Evolutionary conservation across 2,329 filamentous ascomycete species (phyloP), one percentile per base, ranked within the genome.

Genomic region (Neonectria neomacrospora): DNA sequence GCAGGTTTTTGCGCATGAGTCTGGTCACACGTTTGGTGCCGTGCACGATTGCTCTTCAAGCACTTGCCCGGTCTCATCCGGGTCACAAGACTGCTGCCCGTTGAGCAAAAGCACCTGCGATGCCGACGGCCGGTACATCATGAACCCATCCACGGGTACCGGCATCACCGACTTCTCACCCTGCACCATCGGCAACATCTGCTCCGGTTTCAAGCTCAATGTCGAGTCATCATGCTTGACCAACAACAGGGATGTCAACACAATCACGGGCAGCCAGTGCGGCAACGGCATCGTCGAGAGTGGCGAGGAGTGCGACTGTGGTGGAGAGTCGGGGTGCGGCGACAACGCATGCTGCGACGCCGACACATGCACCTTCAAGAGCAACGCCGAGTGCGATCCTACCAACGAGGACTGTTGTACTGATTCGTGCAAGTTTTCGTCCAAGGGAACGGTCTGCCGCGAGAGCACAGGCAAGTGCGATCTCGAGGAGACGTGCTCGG

Each of bases 221-320:
- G 90, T 97, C 76, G 91, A 92, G 66, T 89, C 88, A 0, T 80
- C 75, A 26, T 99, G 96, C 77, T 82, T 99, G 45, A 90, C 88
- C n/a, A 90, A 92, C 77, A 99, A 99, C 82, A 89, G 87, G 70
- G 90, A 92, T 67, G 89, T 99, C 50, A 86, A 87, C 32, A 96
- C 91, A 28, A 92, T 97, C 70, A 91, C 89, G 0, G 92, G 91
- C 58, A 91, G 90, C 71, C 90, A 94, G 75, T 99, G 96, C 78
- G 96, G 96, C 61, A 99, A 99, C 78, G 96, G 96, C 57, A 98
- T 99, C 68, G 96, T 99, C 54, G 96, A 98, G 80, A 83, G 86
- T 18, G 96, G 93, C 67, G 96, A 99, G 79, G 91, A 99, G 56
- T 99, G 96, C 79, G 96, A 99, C 79, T 99, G 96, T 74, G 96